Evolutionary conservation across 2,329 filamentous ascomycete species (phyloP), one percentile per base, ranked within the genome.

Genomic region (Capronia epimyces): DNA sequence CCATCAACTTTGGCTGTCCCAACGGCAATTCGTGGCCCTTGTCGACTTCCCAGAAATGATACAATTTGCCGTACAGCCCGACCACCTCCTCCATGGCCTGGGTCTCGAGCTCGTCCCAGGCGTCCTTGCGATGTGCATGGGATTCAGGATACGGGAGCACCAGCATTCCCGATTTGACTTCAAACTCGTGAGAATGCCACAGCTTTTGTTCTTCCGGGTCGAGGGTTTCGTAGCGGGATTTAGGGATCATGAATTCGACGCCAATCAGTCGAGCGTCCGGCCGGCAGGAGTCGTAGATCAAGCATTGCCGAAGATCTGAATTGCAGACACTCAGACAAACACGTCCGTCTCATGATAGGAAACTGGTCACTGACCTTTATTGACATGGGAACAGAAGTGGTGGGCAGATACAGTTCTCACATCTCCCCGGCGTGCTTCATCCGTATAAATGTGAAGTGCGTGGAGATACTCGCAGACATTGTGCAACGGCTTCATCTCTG

Each of bases 41-140:
- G 68, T 94, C 88, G 13, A 84, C 80, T 75, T 94, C 87, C 89
- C 89, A 95, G 36, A 93, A 74, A 65, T 95, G 88, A 66, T 85
- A 93, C 1, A 84, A 81, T 65, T 95, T 95, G 8, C 89, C 89
- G 63, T 94, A 94, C 2, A 93, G 66, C 0, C 78, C 74, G 2
- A 88, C 70, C 0, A 93, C 76, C 51, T 89, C 76, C 56, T 85
- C 80, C 87, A 95, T 93, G 68, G 91, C 88, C 41, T 78, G 76
- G 25, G 80, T 87, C 71, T 95, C 89, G 1, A 87, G 84, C 3
- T 75, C 66, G 57, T 93, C 84, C 88, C 88, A 95, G 0, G 73
- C 78, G 0, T 75, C 68, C 20, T 76, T 73, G 0, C 84, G 82
- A 0, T 42, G 67, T 0, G 67, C 62, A 0, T 60, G 62, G 0